Evolutionary conservation across 192 early-diverging fungal species (phyloP).

Genomic region (Mycoemilia scoparia): DNA sequence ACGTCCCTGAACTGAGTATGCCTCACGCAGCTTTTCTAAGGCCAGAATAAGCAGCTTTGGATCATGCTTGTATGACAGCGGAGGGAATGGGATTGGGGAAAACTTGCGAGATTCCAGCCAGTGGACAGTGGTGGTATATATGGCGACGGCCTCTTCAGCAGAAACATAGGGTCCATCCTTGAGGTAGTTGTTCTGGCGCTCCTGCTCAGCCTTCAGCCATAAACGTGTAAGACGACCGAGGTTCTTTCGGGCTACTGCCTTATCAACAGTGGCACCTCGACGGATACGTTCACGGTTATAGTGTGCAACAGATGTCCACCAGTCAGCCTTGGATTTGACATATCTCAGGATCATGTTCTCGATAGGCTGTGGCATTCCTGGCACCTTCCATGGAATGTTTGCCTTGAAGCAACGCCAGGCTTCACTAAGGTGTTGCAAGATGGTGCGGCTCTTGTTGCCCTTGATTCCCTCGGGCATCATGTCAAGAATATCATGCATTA

Average conservation of each 20-base stretch:
- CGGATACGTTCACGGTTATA: slow-evolving; percentile 98
- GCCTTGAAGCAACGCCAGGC: slow-evolving; percentile 96
- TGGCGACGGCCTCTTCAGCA: slow-evolving; percentile 93
- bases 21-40: slow-evolving; percentile 85
- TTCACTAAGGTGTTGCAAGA: slow-evolving; percentile 90
- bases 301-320: slow-evolving; percentile 97
- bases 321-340: slow-evolving; percentile 99
- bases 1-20: slow-evolving; percentile 85
- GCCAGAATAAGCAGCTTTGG: slow-evolving; percentile 95
- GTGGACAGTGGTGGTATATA: slow-evolving; percentile 93
- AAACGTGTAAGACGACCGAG: slow-evolving; percentile 92
- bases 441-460: slow-evolving; percentile 86
- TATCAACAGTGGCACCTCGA: slow-evolving; percentile 96
- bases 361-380: slow-evolving; percentile 90
- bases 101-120: slow-evolving; percentile 97
- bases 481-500: slow-evolving; percentile 97
- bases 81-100: slow-evolving; percentile 96
- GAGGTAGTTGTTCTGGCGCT: slow-evolving; percentile 96
- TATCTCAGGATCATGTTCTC: slow-evolving; percentile 99
- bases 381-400: slow-evolving; percentile 98
- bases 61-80: slow-evolving; percentile 99
- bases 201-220: slow-evolving; percentile 98
- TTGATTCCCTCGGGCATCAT: slow-evolving; percentile 99
- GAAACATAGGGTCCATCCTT: slow-evolving; percentile 98
- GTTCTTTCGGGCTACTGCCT: slow-evolving; percentile 97